These are phyloP conservation scores for Botrytis sinoallii DNA, from an alignment of 2,329 filamentous ascomycete species.

Conservation along the genomic window DNA sequence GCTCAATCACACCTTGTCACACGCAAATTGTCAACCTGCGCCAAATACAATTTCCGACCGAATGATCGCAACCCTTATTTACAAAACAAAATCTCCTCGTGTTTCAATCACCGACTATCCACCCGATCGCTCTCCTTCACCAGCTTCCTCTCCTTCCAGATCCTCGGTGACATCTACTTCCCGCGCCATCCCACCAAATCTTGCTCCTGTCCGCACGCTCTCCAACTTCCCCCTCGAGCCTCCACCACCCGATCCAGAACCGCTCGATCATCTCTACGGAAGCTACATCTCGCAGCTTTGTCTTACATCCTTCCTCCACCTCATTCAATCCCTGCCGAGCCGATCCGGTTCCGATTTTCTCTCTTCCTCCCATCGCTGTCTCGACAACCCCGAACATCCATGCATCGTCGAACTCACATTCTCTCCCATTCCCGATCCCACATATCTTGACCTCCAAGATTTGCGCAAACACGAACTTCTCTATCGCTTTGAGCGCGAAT, in stretches of 20 bases:
- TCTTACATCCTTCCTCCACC: constrained; percentile 60
- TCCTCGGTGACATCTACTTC: constrained; percentile 19
- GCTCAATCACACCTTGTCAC: constrained; percentile 59
- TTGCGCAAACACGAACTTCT: constrained; percentile 78
- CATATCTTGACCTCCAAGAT: constrained; percentile 65
- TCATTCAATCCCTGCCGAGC: constrained; percentile 61
- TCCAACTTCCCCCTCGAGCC: constrained; percentile 60
- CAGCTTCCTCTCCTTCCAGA: constrained; percentile 24
- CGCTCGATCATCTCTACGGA: constrained; percentile 63
- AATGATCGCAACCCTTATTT: constrained; percentile 62
- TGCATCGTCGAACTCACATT: constrained; percentile 65
- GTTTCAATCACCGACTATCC: constrained; percentile 40
- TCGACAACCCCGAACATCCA: constrained; percentile 59
- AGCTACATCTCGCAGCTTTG: constrained; percentile 64
- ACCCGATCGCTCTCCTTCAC: constrained; percentile 38
- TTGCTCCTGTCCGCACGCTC: constrained; percentile 57
- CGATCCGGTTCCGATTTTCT: constrained; percentile 50
- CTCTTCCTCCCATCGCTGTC: constrained; percentile 60
- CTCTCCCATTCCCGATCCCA: constrained; percentile 55
- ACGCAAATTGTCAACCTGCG: constrained; percentile 58
- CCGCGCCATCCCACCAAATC: constrained; percentile 37
- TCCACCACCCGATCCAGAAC: constrained; percentile 51
- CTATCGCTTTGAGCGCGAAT: constrained; percentile 80
- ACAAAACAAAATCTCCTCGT: constrained; percentile 47
- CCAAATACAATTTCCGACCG: constrained; percentile 48